These are phyloP conservation scores for Rubia yunnanensis DNA, from an alignment of 257 asterid genomes.

Conservation along the genomic window DNA sequence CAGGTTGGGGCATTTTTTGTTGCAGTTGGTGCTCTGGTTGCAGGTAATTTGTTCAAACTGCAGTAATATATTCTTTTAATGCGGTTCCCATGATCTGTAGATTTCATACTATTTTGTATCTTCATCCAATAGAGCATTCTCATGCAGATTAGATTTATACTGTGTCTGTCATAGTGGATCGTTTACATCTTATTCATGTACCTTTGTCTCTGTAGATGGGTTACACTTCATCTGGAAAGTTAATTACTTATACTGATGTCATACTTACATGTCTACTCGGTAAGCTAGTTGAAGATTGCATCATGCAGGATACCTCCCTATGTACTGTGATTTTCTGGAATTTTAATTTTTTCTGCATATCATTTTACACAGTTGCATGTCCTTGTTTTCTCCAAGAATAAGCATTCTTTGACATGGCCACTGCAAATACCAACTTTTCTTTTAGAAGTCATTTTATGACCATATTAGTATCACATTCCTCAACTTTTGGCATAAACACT, in stretches of 20 bases:
- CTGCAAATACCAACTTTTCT: neutral
- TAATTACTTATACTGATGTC: neutral
- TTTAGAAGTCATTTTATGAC: conserved; percentile 1
- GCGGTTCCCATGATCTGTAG: neutral
- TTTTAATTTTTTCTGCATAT: neutral
- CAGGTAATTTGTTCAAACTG: conserved; percentile 43
- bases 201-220: neutral
- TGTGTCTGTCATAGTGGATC: neutral
- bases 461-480: neutral
- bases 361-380: neutral
- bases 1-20: conserved; percentile 92
- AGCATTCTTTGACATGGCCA: neutral
- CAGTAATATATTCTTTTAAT: neutral
- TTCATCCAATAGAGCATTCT: neutral
- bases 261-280: neutral
- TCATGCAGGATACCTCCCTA: neutral
- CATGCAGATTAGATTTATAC: neutral
- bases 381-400: neutral
- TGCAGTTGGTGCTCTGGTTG: conserved; percentile 82
- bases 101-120: neutral
- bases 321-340: neutral
- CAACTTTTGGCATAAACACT: neutral
- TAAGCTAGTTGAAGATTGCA: neutral
- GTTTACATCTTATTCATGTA: neutral
- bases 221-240: neutral